Conservation (phyloP, 2,329 filamentous ascomycete species). For the Bimuria novae-zelandiae region DNA sequence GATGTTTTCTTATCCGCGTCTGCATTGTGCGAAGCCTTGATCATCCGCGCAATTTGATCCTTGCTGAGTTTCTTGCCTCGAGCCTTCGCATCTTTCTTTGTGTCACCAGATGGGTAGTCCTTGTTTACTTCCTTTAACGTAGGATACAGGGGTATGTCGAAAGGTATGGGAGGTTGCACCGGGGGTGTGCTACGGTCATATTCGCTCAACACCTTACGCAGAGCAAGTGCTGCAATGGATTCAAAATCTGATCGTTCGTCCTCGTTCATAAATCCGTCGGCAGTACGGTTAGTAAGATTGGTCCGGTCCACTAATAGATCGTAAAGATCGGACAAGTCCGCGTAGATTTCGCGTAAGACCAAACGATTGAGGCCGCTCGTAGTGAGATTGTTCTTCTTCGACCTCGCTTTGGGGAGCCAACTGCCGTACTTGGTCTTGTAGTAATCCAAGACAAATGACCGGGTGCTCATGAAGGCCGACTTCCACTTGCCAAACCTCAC, state of each 20-base stretch:
- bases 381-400: constrained; percentile 87
- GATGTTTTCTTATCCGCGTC: constrained; percentile 66
- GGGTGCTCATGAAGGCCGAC: constrained; percentile 72
- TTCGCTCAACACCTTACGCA: constrained; percentile 81
- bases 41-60: constrained; percentile 74
- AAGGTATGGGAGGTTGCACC: constrained; percentile 88
- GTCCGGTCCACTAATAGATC: constrained; percentile 84
- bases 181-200: constrained; percentile 89
- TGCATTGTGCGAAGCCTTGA: constrained; percentile 82
- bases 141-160: constrained; percentile 81
- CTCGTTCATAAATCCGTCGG: constrained; percentile 67
- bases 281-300: constrained; percentile 76
- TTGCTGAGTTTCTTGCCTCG: constrained; percentile 74
- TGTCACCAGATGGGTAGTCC: constrained; percentile 66
- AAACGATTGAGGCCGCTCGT: constrained; percentile 85
- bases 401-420: constrained; percentile 89
- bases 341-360: constrained; percentile 80
- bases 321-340: constrained; percentile 84
- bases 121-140: constrained; percentile 67
- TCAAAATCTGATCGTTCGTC: constrained; percentile 59
- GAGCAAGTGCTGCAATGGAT: constrained; percentile 64
- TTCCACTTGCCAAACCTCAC: constrained; percentile 87
- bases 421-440: constrained; percentile 71
- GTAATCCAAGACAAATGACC: constrained; percentile 72
- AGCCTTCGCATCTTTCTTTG: constrained; percentile 76